These are phyloP conservation scores for Fagus sylvatica DNA, from an alignment of 306 rosid species.

Conservation along the genomic window DNA sequence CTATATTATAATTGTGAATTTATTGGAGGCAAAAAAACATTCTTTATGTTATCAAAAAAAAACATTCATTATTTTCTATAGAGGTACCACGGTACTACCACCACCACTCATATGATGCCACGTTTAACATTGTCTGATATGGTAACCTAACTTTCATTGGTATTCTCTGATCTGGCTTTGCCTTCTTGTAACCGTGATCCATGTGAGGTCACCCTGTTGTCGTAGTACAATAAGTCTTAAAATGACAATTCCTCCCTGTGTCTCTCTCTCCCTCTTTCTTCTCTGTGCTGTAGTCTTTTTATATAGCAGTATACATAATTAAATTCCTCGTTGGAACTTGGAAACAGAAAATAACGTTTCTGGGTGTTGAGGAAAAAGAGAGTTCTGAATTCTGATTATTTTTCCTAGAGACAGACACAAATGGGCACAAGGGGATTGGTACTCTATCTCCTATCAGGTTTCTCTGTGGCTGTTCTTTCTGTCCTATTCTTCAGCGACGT, in stretches of 20 bases:
- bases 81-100: no score
- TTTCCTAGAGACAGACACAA: background rate
- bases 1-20: no score
- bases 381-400: no score
- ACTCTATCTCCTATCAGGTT: constrained; percentile 56
- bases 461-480: constrained; percentile 56
- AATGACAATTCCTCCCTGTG: background rate
- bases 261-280: background rate
- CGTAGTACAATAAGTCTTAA: background rate
- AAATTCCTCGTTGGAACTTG: background rate
- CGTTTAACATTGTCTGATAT: background rate
- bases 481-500: constrained; percentile 37
- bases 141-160: background rate
- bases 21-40: no score
- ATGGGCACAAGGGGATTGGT: constrained; percentile 58
- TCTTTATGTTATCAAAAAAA: no score
- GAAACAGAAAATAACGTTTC: background rate
- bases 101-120: background rate
- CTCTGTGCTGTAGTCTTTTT: background rate
- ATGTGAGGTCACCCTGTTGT: background rate
- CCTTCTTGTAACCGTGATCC: background rate
- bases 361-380: background rate
- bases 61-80: no score
- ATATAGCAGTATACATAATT: no score
- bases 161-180: background rate